A percentile compares a stretch with the other conserved stretches of the same genome.
Conservation (phyloP, 495 filamentous ascomycete species). For the Patellaria atrata region DNA sequence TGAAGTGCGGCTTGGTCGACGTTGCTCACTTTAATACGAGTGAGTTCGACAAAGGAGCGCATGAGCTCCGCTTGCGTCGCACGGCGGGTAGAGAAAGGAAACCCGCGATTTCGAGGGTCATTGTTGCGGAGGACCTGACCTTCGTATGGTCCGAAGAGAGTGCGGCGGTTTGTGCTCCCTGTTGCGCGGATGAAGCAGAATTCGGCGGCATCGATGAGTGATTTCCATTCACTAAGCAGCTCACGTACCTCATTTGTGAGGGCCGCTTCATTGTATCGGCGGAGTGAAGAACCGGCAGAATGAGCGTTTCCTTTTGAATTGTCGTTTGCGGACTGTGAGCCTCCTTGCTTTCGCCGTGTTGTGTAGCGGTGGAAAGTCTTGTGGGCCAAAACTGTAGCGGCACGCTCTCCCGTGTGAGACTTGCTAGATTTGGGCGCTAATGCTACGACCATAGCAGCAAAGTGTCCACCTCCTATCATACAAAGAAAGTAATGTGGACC, state of each 20-base stretch:
- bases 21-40: constrained; percentile 67
- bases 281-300: constrained; percentile 77
- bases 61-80: constrained; percentile 91
- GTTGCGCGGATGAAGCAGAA: constrained; percentile 81
- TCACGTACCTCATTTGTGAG: constrained; percentile 69
- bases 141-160: constrained; percentile 82
- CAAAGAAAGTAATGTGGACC: constrained; percentile 83
- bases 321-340: constrained; percentile 85
- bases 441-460: constrained; percentile 89
- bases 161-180: constrained; percentile 68
- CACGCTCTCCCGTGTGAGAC: constrained; percentile 55
- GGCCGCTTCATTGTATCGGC: constrained; percentile 87
- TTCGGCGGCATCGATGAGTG: constrained; percentile 66
- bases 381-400: constrained; percentile 77
- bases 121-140: constrained; percentile 68
- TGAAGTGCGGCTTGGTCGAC: constrained; percentile 47
- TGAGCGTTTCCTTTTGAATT: constrained; percentile 80
- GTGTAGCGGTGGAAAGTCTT: constrained; percentile 98
- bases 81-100: constrained; percentile 88
- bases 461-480: constrained; percentile 97
- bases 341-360: constrained; percentile 88
- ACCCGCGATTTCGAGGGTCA: constrained; percentile 71
- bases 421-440: constrained; percentile 67
- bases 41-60: constrained; percentile 84
- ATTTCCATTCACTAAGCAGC: constrained; percentile 67